These are phyloP conservation scores for Lichtheimia ramosa DNA, from an alignment of 371 early-diverging fungal genomes.

Conservation along the genomic window DNA sequence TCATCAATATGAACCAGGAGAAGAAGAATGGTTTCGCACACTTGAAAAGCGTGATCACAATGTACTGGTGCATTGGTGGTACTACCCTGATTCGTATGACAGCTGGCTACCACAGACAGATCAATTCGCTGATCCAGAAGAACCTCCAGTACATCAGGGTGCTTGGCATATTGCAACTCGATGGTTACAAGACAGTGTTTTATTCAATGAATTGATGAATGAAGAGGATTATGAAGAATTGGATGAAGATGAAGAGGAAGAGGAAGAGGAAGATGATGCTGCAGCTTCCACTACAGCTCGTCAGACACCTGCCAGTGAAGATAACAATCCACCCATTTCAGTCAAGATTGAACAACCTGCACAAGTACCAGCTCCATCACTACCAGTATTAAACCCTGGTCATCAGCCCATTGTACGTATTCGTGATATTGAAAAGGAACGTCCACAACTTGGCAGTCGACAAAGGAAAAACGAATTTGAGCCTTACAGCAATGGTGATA, in stretches of 20 bases:
- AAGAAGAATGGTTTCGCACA: conserved; percentile 76
- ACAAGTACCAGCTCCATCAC: conserved; percentile 2
- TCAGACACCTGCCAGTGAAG: not conserved
- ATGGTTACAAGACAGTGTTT: conserved; percentile 76
- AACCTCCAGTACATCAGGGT: conserved; percentile 62
- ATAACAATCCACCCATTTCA: not conserved
- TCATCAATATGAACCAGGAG: conserved; percentile 44
- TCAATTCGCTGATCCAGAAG: conserved; percentile 70
- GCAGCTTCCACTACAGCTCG: not conserved
- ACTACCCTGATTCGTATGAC: conserved; percentile 83
- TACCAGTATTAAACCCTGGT: conserved; percentile 24
- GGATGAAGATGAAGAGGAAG: conserved; percentile 24
- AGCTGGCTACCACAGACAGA: conserved; percentile 71
- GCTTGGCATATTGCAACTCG: conserved; percentile 71
- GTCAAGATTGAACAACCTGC: not conserved
- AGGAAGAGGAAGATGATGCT: conserved; percentile 9
- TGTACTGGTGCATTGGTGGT: conserved; percentile 82
- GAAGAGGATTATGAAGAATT: conserved; percentile 75
- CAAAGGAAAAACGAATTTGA: conserved; percentile 67
- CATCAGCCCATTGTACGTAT: conserved; percentile 36
- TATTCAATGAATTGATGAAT: conserved; percentile 78
- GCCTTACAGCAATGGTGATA: conserved; percentile 65
- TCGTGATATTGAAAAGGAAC: conserved; percentile 41
- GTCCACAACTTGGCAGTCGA: conserved; percentile 48
- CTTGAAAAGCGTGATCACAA: conserved; percentile 66